Base-by-base conservation (phyloP, 129 eudicot genomes). In the Pulicaria dysenterica region DNA sequence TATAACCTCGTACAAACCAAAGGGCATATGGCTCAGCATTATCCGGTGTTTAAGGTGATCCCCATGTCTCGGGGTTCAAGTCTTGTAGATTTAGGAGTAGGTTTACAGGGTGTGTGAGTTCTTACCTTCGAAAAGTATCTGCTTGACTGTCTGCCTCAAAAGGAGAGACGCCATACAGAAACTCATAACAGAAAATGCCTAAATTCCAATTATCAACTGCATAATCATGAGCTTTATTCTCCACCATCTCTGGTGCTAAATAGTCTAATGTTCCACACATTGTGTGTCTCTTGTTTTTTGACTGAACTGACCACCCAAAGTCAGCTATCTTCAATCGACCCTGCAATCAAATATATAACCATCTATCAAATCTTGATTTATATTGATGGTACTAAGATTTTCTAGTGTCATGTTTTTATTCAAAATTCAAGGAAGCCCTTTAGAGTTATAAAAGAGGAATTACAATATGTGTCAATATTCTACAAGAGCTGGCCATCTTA, bases 221-320 rank as follows among this genome's bases (percentile, higher is more conserved):
- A 65, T 90, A 87, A 61, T 88, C 98, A 81, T 94, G 98, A 65
- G 93, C 96, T 82, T 85, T 90, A 69, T 90, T 84, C 70, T 94
- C 97, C 84, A 94, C 98, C 98, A 94, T 90, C 74, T 94, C 98
- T 58, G 97, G 96, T 80, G 98, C 98, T 59, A 94, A 59, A 72
- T 94, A 94, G 78, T 94, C 97, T 70, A 94, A 74, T 14, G 98
- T 88, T 65, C 98, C 97, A 80, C 98, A 94, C 97, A 94, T 90
- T 8, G 99, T 94, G 77, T 79, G 91, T 64, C 99, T 84, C 85
- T 94, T 94, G 83, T 67, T 79, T 61, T 76, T 79, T 62, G 99
- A 90, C 73, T 90, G 96, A 9, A 94, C 99, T 2, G 99, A 94
- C 99, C 99, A 94, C 42, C 97, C 97, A 74, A 94, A 94, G 75